A percentile compares a stretch with the other conserved stretches of the same genome.
phyloP scores from a whole-genome alignment of 2,329 filamentous ascomycete genomes.

The Sporothrix protearum region DNA sequence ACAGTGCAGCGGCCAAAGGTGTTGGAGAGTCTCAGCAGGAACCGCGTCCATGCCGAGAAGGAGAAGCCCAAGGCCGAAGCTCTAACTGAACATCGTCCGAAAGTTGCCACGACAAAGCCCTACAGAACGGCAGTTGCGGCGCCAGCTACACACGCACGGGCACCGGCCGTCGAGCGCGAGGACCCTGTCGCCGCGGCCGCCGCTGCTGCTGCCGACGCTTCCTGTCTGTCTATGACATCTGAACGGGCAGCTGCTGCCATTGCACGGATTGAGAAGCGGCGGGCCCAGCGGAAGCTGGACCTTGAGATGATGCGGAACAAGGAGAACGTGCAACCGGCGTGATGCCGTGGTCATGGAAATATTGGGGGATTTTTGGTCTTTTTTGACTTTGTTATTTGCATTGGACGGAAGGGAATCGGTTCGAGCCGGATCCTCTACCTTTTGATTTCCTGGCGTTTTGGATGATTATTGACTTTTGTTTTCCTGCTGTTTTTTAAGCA shows the following conservation, averaged over 20 bases:
- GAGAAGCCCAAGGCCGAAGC: not conserved
- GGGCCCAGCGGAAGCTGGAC: conserved; percentile 44
- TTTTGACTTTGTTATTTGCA: not conserved
- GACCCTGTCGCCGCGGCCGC: conserved; percentile 1
- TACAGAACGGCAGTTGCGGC: not conserved
- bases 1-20: not conserved
- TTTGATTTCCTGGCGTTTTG: not conserved
- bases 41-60: not conserved
- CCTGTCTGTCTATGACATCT: conserved; percentile 46
- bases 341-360: not conserved
- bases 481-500: not conserved
- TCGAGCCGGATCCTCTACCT: not conserved
- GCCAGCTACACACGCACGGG: not conserved
- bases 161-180: not conserved
- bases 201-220: conserved; percentile 25
- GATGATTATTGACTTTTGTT: not conserved
- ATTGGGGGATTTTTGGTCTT: not conserved
- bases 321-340: conserved; percentile 48
- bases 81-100: not conserved
- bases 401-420: not conserved
- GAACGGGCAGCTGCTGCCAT: conserved; percentile 53
- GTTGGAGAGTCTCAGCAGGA: not conserved
- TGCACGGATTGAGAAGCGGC: conserved; percentile 53
- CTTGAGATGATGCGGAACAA: conserved; percentile 40
- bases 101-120: not conserved